phyloP scores from a whole-genome alignment of 1,284 basidiomycete species.

The Mycena sp. region DNA sequence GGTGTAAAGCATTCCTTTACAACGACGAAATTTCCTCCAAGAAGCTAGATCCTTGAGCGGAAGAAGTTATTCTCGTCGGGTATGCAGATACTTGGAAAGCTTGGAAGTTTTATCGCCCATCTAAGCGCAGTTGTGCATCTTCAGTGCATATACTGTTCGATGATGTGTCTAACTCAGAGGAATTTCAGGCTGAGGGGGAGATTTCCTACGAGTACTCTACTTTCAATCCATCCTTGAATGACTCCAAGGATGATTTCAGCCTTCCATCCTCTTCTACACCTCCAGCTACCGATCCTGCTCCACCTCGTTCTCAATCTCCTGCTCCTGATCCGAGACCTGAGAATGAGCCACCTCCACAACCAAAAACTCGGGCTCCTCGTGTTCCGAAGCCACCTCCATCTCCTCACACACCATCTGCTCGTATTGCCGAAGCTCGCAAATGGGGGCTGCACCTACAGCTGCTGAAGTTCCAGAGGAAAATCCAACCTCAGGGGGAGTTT shows the following conservation, averaged over 20 bases:
- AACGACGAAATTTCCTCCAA: constrained; percentile 10
- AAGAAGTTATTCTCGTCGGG: too few species aligned
- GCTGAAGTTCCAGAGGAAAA: not conserved
- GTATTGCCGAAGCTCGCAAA: not conserved
- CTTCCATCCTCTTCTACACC: constrained; percentile 11
- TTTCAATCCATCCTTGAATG: constrained; percentile 3
- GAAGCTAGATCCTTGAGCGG: constrained; percentile 11
- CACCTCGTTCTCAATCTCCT: not conserved
- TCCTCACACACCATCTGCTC: constrained; percentile 1
- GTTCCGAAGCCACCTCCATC: constrained; percentile 4
- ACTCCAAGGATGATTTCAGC: constrained; percentile 3
- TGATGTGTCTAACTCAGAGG: constrained; percentile 1
- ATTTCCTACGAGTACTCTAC: not conserved
- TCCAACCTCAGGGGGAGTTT: not conserved
- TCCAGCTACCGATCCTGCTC: constrained; percentile 5
- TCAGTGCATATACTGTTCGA: too few species aligned
- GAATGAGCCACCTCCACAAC: not conserved
- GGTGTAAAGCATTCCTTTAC: constrained; percentile 8
- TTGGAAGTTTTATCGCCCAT: too few species aligned
- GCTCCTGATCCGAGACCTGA: not conserved
- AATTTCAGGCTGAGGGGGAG: constrained; percentile 16
- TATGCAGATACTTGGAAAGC: too few species aligned
- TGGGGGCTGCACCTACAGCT: not conserved
- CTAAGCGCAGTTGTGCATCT: too few species aligned
- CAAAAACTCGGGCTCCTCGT: not conserved